Evolutionary conservation across 164 flowering plant genomes (phyloP), one percentile per base, ranked within the genome.

Genomic region (Buxus sempervirens): DNA sequence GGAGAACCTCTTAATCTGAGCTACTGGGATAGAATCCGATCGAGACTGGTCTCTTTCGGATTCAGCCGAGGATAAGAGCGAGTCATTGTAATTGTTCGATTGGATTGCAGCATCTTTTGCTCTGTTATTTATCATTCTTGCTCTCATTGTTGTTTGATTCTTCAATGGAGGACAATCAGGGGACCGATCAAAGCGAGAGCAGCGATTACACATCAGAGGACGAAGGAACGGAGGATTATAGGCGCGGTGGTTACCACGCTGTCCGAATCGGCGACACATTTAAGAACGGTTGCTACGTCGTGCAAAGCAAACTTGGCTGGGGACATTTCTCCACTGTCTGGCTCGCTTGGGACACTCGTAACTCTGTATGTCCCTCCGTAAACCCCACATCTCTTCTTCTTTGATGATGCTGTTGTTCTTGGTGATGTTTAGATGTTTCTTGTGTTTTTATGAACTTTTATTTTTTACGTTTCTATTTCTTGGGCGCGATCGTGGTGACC

Each of bases 241-340:
- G 88, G 70, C 59, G 81, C 45, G 93, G 93, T 27, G 90, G 90
- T 28, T 86, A 88, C 77, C 93, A 88, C 63, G 87, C 87, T n/a
- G 90, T 88, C 42, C 82, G 82, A 55, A 69, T 88, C 67, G 92
- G 89, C 0, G 92, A 88, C 56, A 64, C 86, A 1, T 88, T 83
- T 69, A 84, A 82, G 65, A 63, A 71, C 56, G 88, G 85, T 0
- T 49, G 82, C 22, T 88, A 84, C 65, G 82, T 88, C 16, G 87
- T 84, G 2, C 93, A 84, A 74, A 75, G 81, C 75, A 88, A 88
- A 77, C 93, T 88, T 53, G 93, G 93, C 0, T 88, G 93, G 93
- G 93, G 93, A 25, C 93, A 88, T 77, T 88, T 88, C 78, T 88
- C 90, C 70, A 86, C 93, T 28, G 93, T 88, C 65, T 88, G 93